A percentile compares a stretch with the other conserved stretches of the same genome.
These are phyloP conservation scores for Citrus maxima DNA, from an alignment of 345 rosid species.

Conservation along the genomic window DNA sequence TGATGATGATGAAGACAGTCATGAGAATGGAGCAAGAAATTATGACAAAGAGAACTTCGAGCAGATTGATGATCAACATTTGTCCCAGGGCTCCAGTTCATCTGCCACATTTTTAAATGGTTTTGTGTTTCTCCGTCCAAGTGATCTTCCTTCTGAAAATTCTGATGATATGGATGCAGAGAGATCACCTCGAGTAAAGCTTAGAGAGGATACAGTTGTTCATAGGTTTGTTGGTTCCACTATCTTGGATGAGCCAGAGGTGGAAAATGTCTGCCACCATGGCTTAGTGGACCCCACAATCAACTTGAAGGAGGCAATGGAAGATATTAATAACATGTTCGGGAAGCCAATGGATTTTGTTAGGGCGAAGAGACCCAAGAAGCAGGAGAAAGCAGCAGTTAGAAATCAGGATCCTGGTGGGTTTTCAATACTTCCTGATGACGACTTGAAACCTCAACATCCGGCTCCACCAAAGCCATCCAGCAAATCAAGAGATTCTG, in stretches of 20 bases:
- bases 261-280: constrained; percentile 94
- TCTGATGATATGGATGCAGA: constrained; percentile 38
- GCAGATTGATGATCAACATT: constrained; percentile 19
- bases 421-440: constrained; percentile 79
- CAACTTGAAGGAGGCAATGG: constrained; percentile 95
- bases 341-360: constrained; percentile 93
- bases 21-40: constrained; percentile 30
- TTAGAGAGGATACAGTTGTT: constrained; percentile 87
- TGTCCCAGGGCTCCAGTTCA: constrained; percentile 12
- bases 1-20: constrained; percentile 54
- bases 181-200: constrained; percentile 40
- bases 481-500: constrained; percentile 33
- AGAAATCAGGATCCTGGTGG: constrained; percentile 39
- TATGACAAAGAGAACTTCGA: constrained; percentile 28
- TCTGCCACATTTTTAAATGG: constrained; percentile 26
- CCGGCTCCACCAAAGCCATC: constrained; percentile 29
- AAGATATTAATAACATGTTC: constrained; percentile 89
- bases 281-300: constrained; percentile 97
- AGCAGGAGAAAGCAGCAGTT: constrained; percentile 42
- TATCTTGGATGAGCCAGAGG: constrained; percentile 66
- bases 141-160: constrained; percentile 54
- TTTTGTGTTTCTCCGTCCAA: constrained; percentile 61
- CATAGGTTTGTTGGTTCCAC: constrained; percentile 82
- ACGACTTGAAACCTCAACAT: constrained; percentile 43
- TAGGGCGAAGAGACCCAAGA: constrained; percentile 62